Percentiles rank a stretch among this genome's conserved stretches.
Conservation (phyloP, 768 basidiomycete genomes). For the Russula sp. region DNA sequence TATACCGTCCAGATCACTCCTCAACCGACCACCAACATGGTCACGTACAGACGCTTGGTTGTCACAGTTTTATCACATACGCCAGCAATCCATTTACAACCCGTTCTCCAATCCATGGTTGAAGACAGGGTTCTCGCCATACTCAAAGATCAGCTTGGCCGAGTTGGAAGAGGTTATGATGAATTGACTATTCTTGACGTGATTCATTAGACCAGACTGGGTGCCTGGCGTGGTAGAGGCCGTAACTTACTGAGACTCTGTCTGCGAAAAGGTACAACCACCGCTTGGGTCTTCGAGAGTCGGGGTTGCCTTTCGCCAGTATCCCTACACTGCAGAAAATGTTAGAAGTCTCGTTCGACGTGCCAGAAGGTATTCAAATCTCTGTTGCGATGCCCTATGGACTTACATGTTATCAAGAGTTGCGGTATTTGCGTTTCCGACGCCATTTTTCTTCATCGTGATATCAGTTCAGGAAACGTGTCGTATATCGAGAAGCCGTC, state of each 20-base stretch:
- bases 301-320: not conserved
- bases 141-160: not conserved
- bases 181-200: not conserved
- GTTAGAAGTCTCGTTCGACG: conserved; percentile 1
- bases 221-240: conserved; percentile 7
- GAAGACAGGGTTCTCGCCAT: not conserved
- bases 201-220: not conserved
- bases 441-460: not conserved
- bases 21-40: no score
- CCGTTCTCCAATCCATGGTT: not conserved
- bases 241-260: not conserved
- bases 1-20: not conserved
- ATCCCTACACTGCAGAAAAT: not conserved
- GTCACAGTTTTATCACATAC: not conserved
- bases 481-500: not conserved
- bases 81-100: not conserved
- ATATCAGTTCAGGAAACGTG: not conserved
- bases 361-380: conserved; percentile 4
- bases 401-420: conserved; percentile 4
- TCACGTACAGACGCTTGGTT: no score
- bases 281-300: not conserved
- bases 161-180: not conserved
- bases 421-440: not conserved
- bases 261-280: not conserved
- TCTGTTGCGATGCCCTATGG: not conserved